Evolutionary conservation across 495 filamentous ascomycete species (phyloP), one percentile per base, ranked within the genome.

Genomic region (Penicillium lividum): DNA sequence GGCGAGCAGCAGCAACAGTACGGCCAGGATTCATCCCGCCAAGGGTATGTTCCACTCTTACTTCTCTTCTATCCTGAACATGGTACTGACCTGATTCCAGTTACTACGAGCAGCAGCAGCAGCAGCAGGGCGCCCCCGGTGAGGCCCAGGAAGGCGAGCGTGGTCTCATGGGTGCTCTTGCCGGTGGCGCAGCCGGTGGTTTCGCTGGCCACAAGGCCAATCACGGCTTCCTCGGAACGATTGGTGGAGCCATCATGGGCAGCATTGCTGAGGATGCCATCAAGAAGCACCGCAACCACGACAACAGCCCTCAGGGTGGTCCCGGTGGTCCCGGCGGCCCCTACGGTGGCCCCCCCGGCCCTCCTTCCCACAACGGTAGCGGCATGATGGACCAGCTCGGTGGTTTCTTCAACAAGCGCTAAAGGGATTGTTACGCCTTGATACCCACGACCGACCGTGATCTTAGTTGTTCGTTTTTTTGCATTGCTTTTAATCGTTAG

Each of bases 121-220:
- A 72, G 42, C 55, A 65, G 43, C 63, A 73, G 57, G 52, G 51
- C 54, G 72, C 68, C 31, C 75, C 74, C 52, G 74, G 66, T 43
- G 65, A 66, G 34, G 76, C 74, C 36, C 74, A 77, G 50, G 77
- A 80, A 3, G 77, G 77, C 47, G 77, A 80, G 66, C 77, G 78
- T 71, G 78, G 77, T 61, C 68, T 81, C 9, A 72, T 67, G 43
- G 76, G 77, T 51, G 76, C 78, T 25, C 67, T 79, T 51, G 75
- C 74, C 44, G 78, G 78, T 57, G 78, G 75, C 66, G 68, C 73
- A 16, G 78, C 75, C 40, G 78, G 76, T 59, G 75, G 70, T 45
- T 78, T 74, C 54, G 71, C 67, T 27, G 78, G 77, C 60, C 78
- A 81, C 76, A 79, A 81, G 71, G 77, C 72, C 58, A 71, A 77